Evolutionary conservation across 2,329 filamentous ascomycete species (phyloP).

Genomic region (Sclerotinia subarctica): DNA sequence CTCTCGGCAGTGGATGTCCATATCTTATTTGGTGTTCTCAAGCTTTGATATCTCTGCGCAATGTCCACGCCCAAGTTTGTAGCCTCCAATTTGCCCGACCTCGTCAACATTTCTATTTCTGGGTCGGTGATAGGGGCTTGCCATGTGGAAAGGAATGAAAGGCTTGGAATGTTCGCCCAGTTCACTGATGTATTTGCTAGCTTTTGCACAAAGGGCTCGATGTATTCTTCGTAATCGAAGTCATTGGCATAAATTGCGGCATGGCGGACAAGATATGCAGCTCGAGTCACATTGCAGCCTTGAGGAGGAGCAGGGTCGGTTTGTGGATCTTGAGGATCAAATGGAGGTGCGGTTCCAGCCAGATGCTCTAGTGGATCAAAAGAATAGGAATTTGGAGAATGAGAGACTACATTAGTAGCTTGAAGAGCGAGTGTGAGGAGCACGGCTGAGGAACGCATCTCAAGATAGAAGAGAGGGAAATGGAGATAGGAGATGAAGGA

Average conservation of each 20-base stretch:
- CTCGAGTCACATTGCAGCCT: slow-evolving; percentile 49
- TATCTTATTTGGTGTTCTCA: slow-evolving; percentile 47
- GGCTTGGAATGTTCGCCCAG: slow-evolving; percentile 41
- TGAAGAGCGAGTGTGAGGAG: slow-evolving; percentile 17
- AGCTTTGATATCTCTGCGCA: slow-evolving; percentile 35
- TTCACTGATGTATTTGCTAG: slow-evolving; percentile 46
- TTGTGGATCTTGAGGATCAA: slow-evolving; percentile 46
- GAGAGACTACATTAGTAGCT: slow-evolving; percentile 18
- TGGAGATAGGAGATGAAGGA: not conserved
- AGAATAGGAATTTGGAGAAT: slow-evolving; percentile 36
- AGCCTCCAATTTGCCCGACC: slow-evolving; percentile 32
- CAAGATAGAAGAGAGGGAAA: not conserved
- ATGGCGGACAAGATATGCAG: slow-evolving; percentile 49
- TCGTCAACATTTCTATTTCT: slow-evolving; percentile 34
- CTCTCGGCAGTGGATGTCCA: slow-evolving; percentile 53
- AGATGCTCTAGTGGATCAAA: slow-evolving; percentile 50
- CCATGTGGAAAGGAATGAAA: slow-evolving; percentile 35
- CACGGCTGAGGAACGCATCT: slow-evolving; percentile 14
- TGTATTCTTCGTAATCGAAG: slow-evolving; percentile 50
- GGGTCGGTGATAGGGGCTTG: slow-evolving; percentile 31
- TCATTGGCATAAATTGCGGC: slow-evolving; percentile 52
- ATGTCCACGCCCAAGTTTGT: slow-evolving; percentile 34
- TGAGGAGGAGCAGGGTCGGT: slow-evolving; percentile 47
- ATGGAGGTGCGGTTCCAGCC: slow-evolving; percentile 50
- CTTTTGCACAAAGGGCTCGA: slow-evolving; percentile 50